A percentile compares a stretch with the other conserved stretches of the same genome.
Evolutionary conservation across 2,329 filamentous ascomycete genomes (phyloP).

Genomic region (Penicillium hesseltinei): DNA sequence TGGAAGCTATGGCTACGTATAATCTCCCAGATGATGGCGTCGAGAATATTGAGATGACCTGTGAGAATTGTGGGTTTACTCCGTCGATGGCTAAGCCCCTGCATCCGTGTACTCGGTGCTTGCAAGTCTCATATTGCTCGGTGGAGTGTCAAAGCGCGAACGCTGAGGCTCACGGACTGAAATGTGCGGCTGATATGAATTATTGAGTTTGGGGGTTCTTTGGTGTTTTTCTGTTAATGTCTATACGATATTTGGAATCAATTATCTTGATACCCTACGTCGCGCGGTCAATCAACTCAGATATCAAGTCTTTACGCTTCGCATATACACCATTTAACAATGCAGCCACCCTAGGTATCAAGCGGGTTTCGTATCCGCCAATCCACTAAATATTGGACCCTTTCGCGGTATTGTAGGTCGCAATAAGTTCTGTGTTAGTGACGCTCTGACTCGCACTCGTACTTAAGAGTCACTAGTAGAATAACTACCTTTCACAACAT

Average conservation of each 20-base stretch:
- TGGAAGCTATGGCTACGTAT: background rate
- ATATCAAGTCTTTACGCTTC: too few relatives aligned
- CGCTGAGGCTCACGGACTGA: background rate
- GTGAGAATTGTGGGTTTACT: conserved; percentile 4
- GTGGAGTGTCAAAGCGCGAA: background rate
- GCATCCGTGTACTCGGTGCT: background rate
- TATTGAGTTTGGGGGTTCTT: background rate
- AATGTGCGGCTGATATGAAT: background rate
- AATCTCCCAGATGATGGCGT: background rate
- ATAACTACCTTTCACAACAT: background rate
- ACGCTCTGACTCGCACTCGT: background rate
- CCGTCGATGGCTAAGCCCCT: conserved; percentile 2
- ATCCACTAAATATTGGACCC: too few relatives aligned
- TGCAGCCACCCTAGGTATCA: too few relatives aligned
- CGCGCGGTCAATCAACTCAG: too few relatives aligned
- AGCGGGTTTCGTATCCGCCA: too few relatives aligned
- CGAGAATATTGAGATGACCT: background rate
- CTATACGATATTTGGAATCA: background rate
- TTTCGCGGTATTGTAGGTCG: too few relatives aligned
- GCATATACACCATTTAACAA: too few relatives aligned
- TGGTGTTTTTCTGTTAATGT: background rate
- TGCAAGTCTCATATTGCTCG: background rate
- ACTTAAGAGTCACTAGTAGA: background rate
- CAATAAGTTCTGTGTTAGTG: too few relatives aligned
- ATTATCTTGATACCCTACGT: background rate